phyloP scores from a whole-genome alignment of 179 eudicot genomes.

The Spinacia oleracea region DNA sequence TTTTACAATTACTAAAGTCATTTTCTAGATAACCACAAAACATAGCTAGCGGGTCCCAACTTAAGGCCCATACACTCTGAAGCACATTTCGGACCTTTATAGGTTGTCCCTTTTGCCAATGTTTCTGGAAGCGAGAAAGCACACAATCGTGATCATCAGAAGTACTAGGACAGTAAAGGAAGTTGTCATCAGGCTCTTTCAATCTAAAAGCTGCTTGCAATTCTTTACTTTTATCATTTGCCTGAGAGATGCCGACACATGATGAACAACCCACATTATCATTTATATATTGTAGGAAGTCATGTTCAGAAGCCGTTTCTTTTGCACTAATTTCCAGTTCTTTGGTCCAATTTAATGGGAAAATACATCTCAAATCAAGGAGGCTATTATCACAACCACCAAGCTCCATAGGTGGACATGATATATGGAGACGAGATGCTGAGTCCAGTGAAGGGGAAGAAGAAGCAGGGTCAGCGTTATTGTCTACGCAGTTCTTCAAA shows the following conservation, averaged over 20 bases:
- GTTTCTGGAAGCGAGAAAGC: constrained; percentile 76
- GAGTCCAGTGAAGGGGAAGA: constrained; percentile 34
- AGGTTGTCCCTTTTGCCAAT: constrained; percentile 89
- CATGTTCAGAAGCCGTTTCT: constrained; percentile 44
- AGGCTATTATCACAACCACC: constrained; percentile 74
- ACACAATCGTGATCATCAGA: constrained; percentile 48
- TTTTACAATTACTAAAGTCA: constrained; percentile 34
- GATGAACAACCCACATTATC: constrained; percentile 44
- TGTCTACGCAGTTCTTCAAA: constrained; percentile 28
- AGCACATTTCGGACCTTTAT: constrained; percentile 68
- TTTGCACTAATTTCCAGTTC: constrained; percentile 65
- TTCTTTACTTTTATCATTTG: constrained; percentile 33
- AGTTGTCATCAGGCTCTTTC: constrained; percentile 50
- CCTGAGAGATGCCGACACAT: constrained; percentile 36
- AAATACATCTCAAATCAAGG: constrained; percentile 64
- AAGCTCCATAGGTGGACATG: constrained; percentile 64
- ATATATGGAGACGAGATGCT: constrained; percentile 46
- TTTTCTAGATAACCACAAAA: constrained; percentile 68
- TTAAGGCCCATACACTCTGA: constrained; percentile 38
- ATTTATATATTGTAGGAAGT: constrained; percentile 41
- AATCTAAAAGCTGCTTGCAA: constrained; percentile 49
- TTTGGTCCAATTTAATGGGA: constrained; percentile 63
- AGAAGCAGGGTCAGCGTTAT: constrained; percentile 24
- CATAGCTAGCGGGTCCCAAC: constrained; percentile 80
- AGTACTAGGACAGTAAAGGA: constrained; percentile 54